A percentile compares a stretch with the other conserved stretches of the same genome.
These are phyloP conservation scores for Phaeolepiota aurea DNA, from an alignment of 768 basidiomycete genomes.

Conservation along the genomic window DNA sequence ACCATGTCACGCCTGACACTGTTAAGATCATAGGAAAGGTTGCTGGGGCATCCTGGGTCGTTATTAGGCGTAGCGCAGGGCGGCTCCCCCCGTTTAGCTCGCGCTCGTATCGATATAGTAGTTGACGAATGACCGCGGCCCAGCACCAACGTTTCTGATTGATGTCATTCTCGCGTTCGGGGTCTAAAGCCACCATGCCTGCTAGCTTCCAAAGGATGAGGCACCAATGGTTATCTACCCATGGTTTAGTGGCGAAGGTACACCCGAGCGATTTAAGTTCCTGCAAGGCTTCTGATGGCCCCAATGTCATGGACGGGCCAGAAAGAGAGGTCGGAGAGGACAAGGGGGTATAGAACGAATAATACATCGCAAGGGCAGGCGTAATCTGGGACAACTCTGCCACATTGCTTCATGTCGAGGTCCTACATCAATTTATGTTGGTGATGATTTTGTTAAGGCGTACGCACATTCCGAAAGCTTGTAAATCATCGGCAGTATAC, in stretches of 20 bases:
- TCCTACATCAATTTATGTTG: neutral
- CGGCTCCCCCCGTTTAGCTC: conserved; percentile 74
- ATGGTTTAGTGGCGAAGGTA: conserved; percentile 56
- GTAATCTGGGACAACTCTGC: conserved; percentile 46
- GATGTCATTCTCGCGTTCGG: conserved; percentile 41
- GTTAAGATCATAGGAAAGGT: conserved; percentile 79
- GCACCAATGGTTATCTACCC: conserved; percentile 92
- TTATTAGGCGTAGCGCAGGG: conserved; percentile 73
- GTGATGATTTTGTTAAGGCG: neutral
- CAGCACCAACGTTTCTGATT: conserved; percentile 67
- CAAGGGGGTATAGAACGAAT: conserved; percentile 42
- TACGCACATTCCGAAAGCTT: conserved; percentile 47
- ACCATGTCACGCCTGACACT: conserved; percentile 65
- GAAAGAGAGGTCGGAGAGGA: conserved; percentile 16
- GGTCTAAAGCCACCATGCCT: conserved; percentile 71
- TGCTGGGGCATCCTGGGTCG: conserved; percentile 76
- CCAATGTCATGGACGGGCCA: conserved; percentile 23
- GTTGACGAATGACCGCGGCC: conserved; percentile 72
- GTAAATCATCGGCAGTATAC: conserved; percentile 32
- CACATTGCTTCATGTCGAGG: neutral
- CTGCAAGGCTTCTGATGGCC: conserved; percentile 45
- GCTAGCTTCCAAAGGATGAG: conserved; percentile 94
- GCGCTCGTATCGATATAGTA: conserved; percentile 90
- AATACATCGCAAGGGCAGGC: conserved; percentile 46
- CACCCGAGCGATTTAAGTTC: conserved; percentile 55